Evolutionary conservation across 352 stramenopile genomes (phyloP).

Genomic region (Phytophthora citrophthora): DNA sequence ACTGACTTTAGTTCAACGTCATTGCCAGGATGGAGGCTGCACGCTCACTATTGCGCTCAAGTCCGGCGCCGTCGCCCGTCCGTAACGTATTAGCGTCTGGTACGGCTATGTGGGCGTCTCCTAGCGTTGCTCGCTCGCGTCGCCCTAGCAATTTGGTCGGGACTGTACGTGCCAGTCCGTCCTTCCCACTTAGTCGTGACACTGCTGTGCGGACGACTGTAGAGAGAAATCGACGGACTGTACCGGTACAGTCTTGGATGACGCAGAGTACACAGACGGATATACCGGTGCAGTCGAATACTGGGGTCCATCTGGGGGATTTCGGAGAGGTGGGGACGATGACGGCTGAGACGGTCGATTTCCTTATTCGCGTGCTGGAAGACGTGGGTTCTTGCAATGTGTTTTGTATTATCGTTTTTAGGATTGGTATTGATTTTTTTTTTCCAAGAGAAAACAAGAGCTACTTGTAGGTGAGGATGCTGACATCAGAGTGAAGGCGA

Average conservation of each 20-base stretch:
- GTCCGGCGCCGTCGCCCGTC: slow-evolving; percentile 15
- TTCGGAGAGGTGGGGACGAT: slow-evolving; percentile 61
- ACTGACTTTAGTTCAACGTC: background rate
- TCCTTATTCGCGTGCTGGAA: slow-evolving; percentile 69
- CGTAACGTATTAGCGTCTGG: background rate
- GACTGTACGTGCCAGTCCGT: slow-evolving; percentile 38
- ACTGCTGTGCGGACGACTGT: background rate
- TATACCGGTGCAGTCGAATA: background rate
- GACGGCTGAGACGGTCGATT: slow-evolving; percentile 72
- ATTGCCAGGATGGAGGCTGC: slow-evolving; percentile 39
- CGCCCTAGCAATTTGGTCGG: slow-evolving; percentile 57
- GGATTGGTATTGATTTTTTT: background rate
- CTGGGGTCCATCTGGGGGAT: slow-evolving; percentile 34
- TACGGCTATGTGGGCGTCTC: slow-evolving; percentile 42
- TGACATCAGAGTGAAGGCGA: background rate
- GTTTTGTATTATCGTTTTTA: background rate
- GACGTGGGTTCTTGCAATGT: slow-evolving; percentile 37
- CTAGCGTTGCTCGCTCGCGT: slow-evolving; percentile 42
- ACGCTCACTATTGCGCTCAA: slow-evolving; percentile 32
- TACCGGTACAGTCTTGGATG: slow-evolving; percentile 13
- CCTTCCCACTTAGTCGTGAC: slow-evolving; percentile 36
- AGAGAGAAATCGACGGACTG: background rate
- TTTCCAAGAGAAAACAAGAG: slow-evolving; percentile 49
- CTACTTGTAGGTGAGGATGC: slow-evolving; percentile 31
- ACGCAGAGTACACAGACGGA: slow-evolving; percentile 40